Percentiles rank a stretch among this genome's conserved stretches.
phyloP scores from a whole-genome alignment of 345 rosid species.

The Salix suchowensis region DNA sequence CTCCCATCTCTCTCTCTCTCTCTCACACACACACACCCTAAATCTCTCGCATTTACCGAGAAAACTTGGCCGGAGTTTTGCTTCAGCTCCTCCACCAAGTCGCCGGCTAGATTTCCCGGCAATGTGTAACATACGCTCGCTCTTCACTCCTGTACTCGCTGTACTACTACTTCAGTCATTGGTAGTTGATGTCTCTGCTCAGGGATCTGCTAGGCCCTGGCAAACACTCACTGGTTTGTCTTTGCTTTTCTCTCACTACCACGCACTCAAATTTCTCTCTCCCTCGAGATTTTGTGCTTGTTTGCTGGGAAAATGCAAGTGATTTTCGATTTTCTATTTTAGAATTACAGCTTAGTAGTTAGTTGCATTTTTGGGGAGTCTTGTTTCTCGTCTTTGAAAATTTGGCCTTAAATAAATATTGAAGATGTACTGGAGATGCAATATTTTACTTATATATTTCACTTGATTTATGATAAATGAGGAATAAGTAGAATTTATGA shows the following conservation, averaged over 20 bases:
- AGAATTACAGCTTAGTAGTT: no score
- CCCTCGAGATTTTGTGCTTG: neutral
- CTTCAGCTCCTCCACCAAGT: neutral
- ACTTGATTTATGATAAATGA: no score
- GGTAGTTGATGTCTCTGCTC: slow-evolving; percentile 3
- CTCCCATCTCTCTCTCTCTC: neutral
- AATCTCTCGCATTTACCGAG: slow-evolving; percentile 6
- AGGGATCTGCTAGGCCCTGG: slow-evolving; percentile 5
- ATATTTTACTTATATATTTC: no score
- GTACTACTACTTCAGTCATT: slow-evolving; percentile 2
- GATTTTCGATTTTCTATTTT: no score
- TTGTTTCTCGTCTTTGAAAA: no score
- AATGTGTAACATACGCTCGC: neutral
- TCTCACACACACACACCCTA: neutral
- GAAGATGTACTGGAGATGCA: no score
- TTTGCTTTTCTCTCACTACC: neutral
- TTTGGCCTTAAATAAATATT: no score
- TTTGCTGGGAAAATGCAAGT: neutral
- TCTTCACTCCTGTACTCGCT: neutral
- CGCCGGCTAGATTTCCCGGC: slow-evolving; percentile 10
- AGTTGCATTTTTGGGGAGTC: no score
- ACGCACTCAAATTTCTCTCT: neutral
- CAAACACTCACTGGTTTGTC: slow-evolving; percentile 11
- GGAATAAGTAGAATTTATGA: no score
- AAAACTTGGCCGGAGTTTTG: neutral